Evolutionary conservation across 2,329 filamentous ascomycete genomes (phyloP).

Genomic region (Mycocentrospora acerina): DNA sequence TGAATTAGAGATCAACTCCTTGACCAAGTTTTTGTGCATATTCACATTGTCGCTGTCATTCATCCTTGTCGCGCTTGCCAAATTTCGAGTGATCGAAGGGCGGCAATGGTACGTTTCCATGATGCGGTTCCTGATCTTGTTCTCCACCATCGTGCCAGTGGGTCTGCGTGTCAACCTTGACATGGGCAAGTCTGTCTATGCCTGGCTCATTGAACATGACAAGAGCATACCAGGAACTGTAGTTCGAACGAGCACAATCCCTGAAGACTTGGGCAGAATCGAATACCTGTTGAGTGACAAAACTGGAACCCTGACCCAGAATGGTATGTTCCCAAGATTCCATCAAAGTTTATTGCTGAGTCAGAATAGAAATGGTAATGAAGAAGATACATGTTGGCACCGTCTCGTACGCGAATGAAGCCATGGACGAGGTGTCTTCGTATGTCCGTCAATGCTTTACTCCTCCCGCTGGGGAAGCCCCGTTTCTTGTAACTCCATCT

Average conservation of each 20-base stretch:
- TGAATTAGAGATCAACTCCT: conserved; percentile 93
- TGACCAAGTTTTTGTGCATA: conserved; percentile 93
- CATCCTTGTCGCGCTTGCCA: conserved; percentile 82
- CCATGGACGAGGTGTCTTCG: conserved; percentile 92
- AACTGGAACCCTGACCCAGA: conserved; percentile 96
- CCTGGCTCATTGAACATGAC: conserved; percentile 91
- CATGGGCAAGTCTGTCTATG: conserved; percentile 95
- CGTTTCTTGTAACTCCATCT: conserved; percentile 70
- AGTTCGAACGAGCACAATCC: conserved; percentile 94
- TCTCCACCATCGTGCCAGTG: conserved; percentile 99
- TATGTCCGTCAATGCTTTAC: conserved; percentile 86
- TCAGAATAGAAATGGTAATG: conserved; percentile 79
- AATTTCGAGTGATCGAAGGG: conserved; percentile 67
- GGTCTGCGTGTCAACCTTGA: conserved; percentile 95
- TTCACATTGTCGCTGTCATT: conserved; percentile 85
- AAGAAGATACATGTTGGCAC: conserved; percentile 98
- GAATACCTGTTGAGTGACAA: conserved; percentile 97
- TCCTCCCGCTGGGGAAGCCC: conserved; percentile 32
- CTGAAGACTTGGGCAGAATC: conserved; percentile 91
- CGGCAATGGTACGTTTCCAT: conserved; percentile 92
- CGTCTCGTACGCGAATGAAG: conserved; percentile 96
- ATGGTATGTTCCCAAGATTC: conserved; percentile 51
- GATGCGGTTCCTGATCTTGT: conserved; percentile 95
- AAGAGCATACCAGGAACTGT: conserved; percentile 87
- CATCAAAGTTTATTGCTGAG: conserved; percentile 12